Evolutionary conservation across 129 eudicot genomes (phyloP), one percentile per base, ranked within the genome.

Genomic region (Flaveria robusta): DNA sequence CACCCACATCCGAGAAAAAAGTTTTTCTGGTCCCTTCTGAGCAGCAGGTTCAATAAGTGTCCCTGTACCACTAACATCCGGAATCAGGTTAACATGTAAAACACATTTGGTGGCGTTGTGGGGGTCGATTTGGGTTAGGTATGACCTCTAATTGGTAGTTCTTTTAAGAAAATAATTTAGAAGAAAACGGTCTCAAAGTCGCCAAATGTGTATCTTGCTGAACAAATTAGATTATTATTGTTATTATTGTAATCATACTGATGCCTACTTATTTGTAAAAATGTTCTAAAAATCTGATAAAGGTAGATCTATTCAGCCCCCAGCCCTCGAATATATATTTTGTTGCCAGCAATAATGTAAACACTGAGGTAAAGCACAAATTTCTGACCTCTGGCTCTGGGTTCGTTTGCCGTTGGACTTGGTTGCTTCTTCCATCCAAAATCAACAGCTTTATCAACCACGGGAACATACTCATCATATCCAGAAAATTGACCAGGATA

Each of bases 371-470:
- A 56, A 56, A 58, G 14, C 16, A 22, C 31, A 22, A 10, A 58
- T 9, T 58, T 58, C 31, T 73, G 75, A 93, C 98, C 92, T 93
- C 72, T 84, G 55, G 79, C 91, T 93, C 72, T 84, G 55, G 79
- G 70, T 52, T 74, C 77, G 76, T 11, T 59, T 14, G 91, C 77
- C 74, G 81, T 88, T 55, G 86, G 83, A 50, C 76, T 31, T 79
- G 88, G 66, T 70, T 83, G 89, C 67, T 83, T 90, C 82, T 88
- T 90, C 96, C 98, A 90, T 79, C 82, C 92, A 75, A 88, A 86
- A 87, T 93, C 96, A 81, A 93, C 98, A 47, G 95, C 95, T 83
- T 93, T 93, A 81, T 93, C 98, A 11, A 93, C 96, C 96, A 93
- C 88, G 67, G 97, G 98, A 70, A 90, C 91, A 55, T 94, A 94